Evolutionary conservation across 495 filamentous ascomycete genomes (phyloP).

Genomic region (Neurospora tetrasperma): DNA sequence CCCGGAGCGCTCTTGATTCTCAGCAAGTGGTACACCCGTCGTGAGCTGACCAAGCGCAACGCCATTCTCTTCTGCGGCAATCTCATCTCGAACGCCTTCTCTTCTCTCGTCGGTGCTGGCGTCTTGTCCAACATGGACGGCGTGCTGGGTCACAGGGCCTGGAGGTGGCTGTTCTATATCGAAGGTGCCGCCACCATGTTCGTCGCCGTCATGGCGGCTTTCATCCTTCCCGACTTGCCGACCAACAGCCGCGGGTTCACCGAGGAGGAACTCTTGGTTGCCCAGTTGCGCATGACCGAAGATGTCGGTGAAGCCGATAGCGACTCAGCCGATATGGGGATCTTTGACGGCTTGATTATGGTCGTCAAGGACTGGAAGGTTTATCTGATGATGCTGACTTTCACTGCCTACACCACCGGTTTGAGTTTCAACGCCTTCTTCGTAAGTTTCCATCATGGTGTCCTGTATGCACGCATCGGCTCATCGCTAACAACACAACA

Average conservation of each 20-base stretch:
- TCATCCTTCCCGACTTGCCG: conserved; percentile 64
- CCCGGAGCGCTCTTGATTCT: conserved; percentile 38
- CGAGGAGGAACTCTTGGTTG: conserved; percentile 55
- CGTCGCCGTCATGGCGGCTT: conserved; percentile 36
- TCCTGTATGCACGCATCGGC: conserved; percentile 33
- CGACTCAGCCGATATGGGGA: conserved; percentile 45
- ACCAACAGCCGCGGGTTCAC: conserved; percentile 59
- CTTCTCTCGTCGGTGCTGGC: conserved; percentile 50
- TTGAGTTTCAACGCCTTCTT: conserved; percentile 40
- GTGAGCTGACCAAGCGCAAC: conserved; percentile 42
- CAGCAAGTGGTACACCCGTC: conserved; percentile 47
- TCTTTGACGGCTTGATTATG: conserved; percentile 57
- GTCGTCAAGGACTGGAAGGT: conserved; percentile 62
- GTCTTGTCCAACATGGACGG: conserved; percentile 42
- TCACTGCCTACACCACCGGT: conserved; percentile 30
- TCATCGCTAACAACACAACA: conserved; percentile 52
- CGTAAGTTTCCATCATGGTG: conserved; percentile 37
- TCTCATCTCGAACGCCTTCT: conserved; percentile 51
- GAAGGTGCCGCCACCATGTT: conserved; percentile 49
- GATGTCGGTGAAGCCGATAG: conserved; percentile 68
- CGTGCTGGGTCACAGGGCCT: conserved; percentile 34
- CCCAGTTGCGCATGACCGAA: conserved; percentile 57
- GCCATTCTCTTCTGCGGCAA: conserved; percentile 53
- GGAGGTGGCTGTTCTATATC: conserved; percentile 53
- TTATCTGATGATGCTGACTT: conserved; percentile 38